Conservation (phyloP, 2,329 filamentous ascomycete genomes). For the Fusarium citri region DNA sequence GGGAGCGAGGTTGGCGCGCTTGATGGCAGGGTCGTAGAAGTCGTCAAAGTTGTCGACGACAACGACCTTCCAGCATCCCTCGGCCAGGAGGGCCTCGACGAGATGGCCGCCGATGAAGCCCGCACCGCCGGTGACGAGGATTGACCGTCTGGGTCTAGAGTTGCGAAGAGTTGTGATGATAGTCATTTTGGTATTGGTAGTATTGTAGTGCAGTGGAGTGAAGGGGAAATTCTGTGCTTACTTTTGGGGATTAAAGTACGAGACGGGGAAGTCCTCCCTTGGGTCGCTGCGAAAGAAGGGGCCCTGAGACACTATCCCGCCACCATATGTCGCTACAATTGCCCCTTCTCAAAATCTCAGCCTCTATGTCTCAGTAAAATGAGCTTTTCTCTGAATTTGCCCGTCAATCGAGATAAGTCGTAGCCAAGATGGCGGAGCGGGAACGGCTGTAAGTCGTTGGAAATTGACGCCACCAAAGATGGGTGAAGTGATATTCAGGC, state of each 20-base stretch:
- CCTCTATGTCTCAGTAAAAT: neutral
- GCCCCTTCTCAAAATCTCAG: neutral
- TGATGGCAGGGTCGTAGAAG: constrained; percentile 14
- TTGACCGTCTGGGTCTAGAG: neutral
- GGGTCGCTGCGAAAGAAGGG: neutral
- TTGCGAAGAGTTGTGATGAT: constrained; percentile 13
- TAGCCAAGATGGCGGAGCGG: neutral
- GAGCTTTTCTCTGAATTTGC: neutral
- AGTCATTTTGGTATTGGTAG: constrained; percentile 6
- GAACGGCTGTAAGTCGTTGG: neutral
- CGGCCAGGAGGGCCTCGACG: constrained; percentile 12
- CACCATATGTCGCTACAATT: neutral
- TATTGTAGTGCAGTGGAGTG: neutral
- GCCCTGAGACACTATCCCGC: neutral
- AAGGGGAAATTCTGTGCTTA: neutral
- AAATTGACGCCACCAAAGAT: neutral
- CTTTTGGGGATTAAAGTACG: neutral
- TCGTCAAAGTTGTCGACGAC: constrained; percentile 21
- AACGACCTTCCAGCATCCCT: constrained; percentile 15
- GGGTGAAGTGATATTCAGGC: neutral
- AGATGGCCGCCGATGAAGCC: constrained; percentile 25
- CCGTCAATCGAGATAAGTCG: neutral
- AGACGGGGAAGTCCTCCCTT: neutral
- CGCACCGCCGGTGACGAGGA: constrained; percentile 16
- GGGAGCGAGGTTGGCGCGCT: constrained; percentile 17